Evolutionary conservation across 805 yeast genomes (phyloP), one percentile per base, ranked within the genome.

Genomic region (Jamesozyma spencerorum): DNA sequence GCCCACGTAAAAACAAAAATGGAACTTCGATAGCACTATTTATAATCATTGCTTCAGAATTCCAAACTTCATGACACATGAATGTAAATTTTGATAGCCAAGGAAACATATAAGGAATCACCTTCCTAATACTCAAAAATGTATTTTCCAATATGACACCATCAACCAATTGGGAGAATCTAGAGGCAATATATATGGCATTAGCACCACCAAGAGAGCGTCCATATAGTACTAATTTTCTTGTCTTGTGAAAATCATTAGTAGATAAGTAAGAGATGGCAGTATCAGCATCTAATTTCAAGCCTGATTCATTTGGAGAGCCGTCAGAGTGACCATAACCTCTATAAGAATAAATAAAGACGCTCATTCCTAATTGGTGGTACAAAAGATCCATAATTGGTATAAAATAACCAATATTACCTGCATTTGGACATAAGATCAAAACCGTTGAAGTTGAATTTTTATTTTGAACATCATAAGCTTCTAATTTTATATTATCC

Each of bases 201-300:
- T 85, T 95, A 0, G 97, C 98, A 3, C 97, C 97, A 28, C 98
- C 98, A 11, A 90, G 65, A 8, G 95, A 85, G 37, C 97, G 70
- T 2, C 97, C 97, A 56, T 87, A 87, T 8, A 87, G 66, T 1
- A 85, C 64, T 2, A 88, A 46, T 7, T 48, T 55, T 10, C 77
- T 64, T 1, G 81, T 69, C 37, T 67, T 59, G 37, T 66, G 63
- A 41, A 79, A 69, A 11, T 65, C 64, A 50, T 83, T 81, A 1
- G 66, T 60, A 1, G 53, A 39, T n/a, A 90, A 55, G 50, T 69
- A 81, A 15, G 72, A 62, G 66, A 85, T 68, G 2, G 81, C 79
- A 0, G 86, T 68, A 47, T 79, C 81, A 1, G 94, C 92, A 55
- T 90, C 98, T 1, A 70, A 54, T 56, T 88, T 88, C 48, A 90